Evolutionary conservation across 805 yeast genomes (phyloP), one percentile per base, ranked within the genome.

Genomic region (Starmerella cellae): DNA sequence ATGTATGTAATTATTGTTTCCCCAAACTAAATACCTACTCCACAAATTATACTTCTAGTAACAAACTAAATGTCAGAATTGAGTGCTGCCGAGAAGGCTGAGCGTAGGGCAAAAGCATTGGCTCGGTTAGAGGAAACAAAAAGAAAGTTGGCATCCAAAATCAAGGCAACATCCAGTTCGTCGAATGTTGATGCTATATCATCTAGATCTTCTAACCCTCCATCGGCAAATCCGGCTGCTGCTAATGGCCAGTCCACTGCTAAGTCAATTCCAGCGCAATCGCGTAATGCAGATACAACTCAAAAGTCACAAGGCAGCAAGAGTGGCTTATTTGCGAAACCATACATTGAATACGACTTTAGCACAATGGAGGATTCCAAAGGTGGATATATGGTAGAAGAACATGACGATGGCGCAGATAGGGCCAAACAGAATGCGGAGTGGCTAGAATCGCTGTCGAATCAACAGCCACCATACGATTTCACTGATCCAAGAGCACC

Each of bases 351-450:
- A 36, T 66, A 56, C 49, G 96, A 91, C 61, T 73, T 91, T 51
- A 73, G 96, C 2, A 80, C 84, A n/a, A 81, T 93, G 84, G 73
- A 74, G 48, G 95, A 91, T 53, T 66, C 80, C 1, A 71, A 73
- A 54, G 97, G 96, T 53, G 99, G 99, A 19, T 87, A 77, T 57
- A 66, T 87, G 49, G 56, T 63, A 1, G 73, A 68, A 13, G 69
- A 64, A 51, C 62, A 51, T 45, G 50, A 44, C 16, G 56, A 44
- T 5, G 42, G 39, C 3, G 39, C 23, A 21, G 36, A 36, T 24
- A 16, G 28, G 5, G 35, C 21, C 9, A 33, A 38, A 10, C 23
- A 39, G 32, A 43, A 50, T 26, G 51, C 49, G 16, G 46, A 47
- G 11, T 54, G 59, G 56, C 49, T 53, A 9, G 53, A 53, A 26